Conservation (phyloP, 345 rosid species). For the Balakata baccata region DNA sequence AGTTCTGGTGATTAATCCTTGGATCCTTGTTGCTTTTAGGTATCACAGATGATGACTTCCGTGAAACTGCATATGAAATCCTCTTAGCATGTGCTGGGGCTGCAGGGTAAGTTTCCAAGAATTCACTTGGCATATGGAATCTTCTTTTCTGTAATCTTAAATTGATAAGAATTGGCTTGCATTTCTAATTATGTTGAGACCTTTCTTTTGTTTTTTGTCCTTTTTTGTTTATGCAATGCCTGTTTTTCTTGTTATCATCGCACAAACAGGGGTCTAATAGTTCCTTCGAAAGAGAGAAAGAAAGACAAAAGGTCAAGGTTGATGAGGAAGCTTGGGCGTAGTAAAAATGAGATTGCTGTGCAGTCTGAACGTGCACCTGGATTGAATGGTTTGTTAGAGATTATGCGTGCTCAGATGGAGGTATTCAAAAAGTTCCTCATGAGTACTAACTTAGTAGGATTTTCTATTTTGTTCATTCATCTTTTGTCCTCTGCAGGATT, state of each 20-base stretch:
- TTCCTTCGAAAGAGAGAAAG: conserved; percentile 86
- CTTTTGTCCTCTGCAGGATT: neutral
- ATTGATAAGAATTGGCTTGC: neutral
- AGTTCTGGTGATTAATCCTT: neutral
- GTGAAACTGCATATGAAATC: conserved; percentile 91
- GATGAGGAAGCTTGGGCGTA: conserved; percentile 92
- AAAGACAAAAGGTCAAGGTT: conserved; percentile 77
- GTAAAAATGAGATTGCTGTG: conserved; percentile 57
- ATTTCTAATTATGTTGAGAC: conserved; percentile 16
- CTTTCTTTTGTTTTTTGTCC: conserved; percentile 4
- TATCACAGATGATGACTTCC: conserved; percentile 83
- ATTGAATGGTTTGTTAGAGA: conserved; percentile 74
- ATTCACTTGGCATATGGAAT: conserved; percentile 10
- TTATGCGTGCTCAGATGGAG: conserved; percentile 97
- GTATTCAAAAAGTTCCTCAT: conserved; percentile 31
- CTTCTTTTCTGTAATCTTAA: neutral
- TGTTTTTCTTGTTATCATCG: conserved; percentile 5
- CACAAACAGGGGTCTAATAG: conserved; percentile 71
- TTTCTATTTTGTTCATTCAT: neutral
- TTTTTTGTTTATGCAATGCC: conserved; percentile 6
- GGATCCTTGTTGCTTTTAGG: conserved; percentile 43
- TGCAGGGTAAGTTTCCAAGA: conserved; percentile 58
- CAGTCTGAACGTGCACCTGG: conserved; percentile 71
- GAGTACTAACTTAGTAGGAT: neutral
- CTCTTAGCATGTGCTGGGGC: conserved; percentile 98